Evolutionary conservation across 225 moss, liverwort and hornwort species (phyloP), one percentile per base, ranked within the genome.

Genomic region (Climacium dendroides): DNA sequence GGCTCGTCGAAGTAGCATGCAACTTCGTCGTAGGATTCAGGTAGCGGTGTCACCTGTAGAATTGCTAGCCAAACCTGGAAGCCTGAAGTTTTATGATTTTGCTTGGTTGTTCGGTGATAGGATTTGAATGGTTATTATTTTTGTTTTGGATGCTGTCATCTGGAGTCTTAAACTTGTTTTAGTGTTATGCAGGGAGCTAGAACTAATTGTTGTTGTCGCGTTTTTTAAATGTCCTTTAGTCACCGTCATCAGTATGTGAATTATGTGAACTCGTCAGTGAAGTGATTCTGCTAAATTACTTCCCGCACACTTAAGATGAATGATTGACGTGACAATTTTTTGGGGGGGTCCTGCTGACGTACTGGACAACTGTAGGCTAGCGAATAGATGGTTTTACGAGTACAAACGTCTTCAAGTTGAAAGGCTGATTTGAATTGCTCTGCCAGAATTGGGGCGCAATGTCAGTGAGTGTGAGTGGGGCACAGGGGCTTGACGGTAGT

Each of bases 1-100:
- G 83, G 97, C 95, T 30, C 92, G 93, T 54, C 84, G 95, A 72
- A 87, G 92, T 57, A 92, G 92, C 76, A 94, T 91, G 89, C 93
- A 92, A 45, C 76, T 72, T 85, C 82, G 79, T 87, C 76, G 78
- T 79, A 86, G 87, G 88, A 91, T 82, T 78, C 84, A 87, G 74
- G 62, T 75, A 41, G 80, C 65, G 79, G 60, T 69, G 47, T 15
- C 15, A 20, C 37, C 47, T 48, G 50, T 55, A 88, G 89, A 88
- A 63, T 84, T 84, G 78, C 71, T 58, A 72, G 74, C 43, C 47
- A 80, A 47, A 59, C 37, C 61, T 85, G 64, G 86, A 74, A 25
- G 79, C 34, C 11, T 62, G 85, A 87, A 53, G 78, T 62, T 65
- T 55, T 20, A 66, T 76, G 48, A 34, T 53, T 26, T 57, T 75